Evolutionary conservation across 2,329 filamentous ascomycete species (phyloP), one percentile per base, ranked within the genome.

Genomic region (Coniochaeta ligniaria): DNA sequence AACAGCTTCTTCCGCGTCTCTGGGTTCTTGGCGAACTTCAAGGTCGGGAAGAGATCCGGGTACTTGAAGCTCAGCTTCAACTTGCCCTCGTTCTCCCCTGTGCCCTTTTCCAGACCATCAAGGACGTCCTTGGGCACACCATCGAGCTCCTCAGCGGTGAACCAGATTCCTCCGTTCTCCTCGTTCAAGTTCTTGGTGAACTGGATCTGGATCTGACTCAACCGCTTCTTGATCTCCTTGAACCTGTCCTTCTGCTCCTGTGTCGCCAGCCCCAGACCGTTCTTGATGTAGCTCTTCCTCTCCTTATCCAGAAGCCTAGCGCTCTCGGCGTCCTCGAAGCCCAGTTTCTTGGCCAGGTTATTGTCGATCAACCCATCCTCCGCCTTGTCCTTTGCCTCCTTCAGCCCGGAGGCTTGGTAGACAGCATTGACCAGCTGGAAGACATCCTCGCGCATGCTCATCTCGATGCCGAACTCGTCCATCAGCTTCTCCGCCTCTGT

Each of bases 151-250:
- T 89, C 81, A 3, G 75, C 80, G 1, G 88, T 89, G 68, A 94
- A 89, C 90, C 90, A 95, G 59, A 93, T 76, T 2, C 87, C 88
- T n/a, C 88, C 88, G 67, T 87, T 87, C 76, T 95, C 91, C 73
- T 94, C 90, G 69, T 93, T 93, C 61, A 94, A 78, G 67, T 89
- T 90, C 78, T 92, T 92, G 70, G 89, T 85, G 74, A 91, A 91
- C 60, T 86, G 80, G 62, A 93, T 92, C 69, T 83, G 81, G 66
- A 94, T 83, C 71, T 89, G 83, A 65, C 86, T 90, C 60, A 95
- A 78, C 14, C 89, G 79, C 80, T 91, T 91, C 82, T 92, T 91
- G 75, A 94, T 92, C 73, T 89, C 89, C 79, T 92, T 94, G 82
- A 94, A 94, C 52, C 90, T 84, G 67, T 92, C 90, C 63, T 90